Evolutionary conservation across 1,284 basidiomycete species (phyloP).

Genomic region (Fomitopsis schrenkii): DNA sequence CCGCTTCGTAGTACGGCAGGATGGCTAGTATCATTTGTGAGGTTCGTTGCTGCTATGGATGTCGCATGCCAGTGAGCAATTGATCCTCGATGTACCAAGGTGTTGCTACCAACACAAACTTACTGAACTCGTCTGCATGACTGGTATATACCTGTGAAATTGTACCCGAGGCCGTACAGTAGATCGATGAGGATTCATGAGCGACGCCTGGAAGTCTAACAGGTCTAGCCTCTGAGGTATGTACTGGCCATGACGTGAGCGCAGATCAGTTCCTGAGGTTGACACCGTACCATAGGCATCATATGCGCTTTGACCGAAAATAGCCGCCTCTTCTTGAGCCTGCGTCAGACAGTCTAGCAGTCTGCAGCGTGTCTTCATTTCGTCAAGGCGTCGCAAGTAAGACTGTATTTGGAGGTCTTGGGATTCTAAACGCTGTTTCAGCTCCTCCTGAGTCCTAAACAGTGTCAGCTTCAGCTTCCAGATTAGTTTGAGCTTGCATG

Average conservation of each 20-base stretch:
- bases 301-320: neutral
- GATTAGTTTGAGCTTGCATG: neutral
- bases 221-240: too few species aligned
- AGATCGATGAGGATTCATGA: too few species aligned
- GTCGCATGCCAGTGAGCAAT: too few species aligned
- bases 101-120: too few species aligned
- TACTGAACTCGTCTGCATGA: too few species aligned
- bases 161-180: too few species aligned
- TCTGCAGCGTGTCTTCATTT: slow-evolving; percentile 36
- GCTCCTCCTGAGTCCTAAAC: slow-evolving; percentile 51
- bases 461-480: neutral
- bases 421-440: slow-evolving; percentile 42
- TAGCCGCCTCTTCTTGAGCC: slow-evolving; percentile 11
- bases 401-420: slow-evolving; percentile 47
- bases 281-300: neutral
- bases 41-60: neutral
- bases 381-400: slow-evolving; percentile 44
- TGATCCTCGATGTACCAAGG: too few species aligned
- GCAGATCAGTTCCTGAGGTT: too few species aligned
- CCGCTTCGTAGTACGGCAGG: slow-evolving; percentile 40
- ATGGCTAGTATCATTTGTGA: neutral
- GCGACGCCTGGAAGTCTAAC: too few species aligned
- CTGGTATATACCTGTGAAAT: too few species aligned
- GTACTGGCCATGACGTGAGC: too few species aligned
- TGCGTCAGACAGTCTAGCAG: slow-evolving; percentile 38